Base-by-base conservation (phyloP, 768 basidiomycete genomes). In the Cystofilobasidium ferigula region DNA sequence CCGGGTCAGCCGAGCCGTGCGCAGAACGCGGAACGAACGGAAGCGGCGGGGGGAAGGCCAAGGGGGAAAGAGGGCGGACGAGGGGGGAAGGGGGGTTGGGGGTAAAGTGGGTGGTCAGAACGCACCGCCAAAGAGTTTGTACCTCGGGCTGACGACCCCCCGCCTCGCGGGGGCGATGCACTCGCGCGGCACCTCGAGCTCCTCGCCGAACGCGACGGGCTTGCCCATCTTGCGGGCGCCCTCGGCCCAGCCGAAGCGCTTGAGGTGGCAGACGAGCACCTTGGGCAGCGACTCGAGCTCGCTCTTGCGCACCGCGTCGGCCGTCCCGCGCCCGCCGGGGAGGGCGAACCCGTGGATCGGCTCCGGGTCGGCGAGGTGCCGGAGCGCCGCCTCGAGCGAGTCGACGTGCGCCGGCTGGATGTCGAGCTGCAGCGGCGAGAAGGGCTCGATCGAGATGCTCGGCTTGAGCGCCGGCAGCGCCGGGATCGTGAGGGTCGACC, bases 401-500 rank as follows among this genome's bases (percentile, higher is more conserved):
- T 81, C 79, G 10, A 95, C 84, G 64, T 83, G 79, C 8, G 88
- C 85, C 14, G 83, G 84, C 85, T 90, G 74, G 43, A 98, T 94
- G 74, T 97, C 93, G 8, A 99, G 78, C 68, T 88, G 81, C 22
- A 99, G 75, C 9, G 87, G 85, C 67, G 90, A 83, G 85, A 92
- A 97, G 62, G 92, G 92, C 75, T 97, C 93, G 20, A 93, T 81
- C 30, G 89, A 83, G 30, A 88, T 85, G 1, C 86, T 88, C 72
- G 97, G 93, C 70, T 80, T 80, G 70, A 85, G 85, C 71, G 88
- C 85, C 18, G 86, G 84, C 0, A 89, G 89, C 9, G 85, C 85
- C 45, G 60, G 65, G 16, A 54, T 51, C 48, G 43, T 45, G 2
- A 97, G 78, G 1, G 88, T 86, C 28, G 88, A 88, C 24, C 91